A percentile compares a stretch with the other conserved stretches of the same genome.
phyloP scores from a whole-genome alignment of 129 eudicot species.

The Tagetes erecta region DNA sequence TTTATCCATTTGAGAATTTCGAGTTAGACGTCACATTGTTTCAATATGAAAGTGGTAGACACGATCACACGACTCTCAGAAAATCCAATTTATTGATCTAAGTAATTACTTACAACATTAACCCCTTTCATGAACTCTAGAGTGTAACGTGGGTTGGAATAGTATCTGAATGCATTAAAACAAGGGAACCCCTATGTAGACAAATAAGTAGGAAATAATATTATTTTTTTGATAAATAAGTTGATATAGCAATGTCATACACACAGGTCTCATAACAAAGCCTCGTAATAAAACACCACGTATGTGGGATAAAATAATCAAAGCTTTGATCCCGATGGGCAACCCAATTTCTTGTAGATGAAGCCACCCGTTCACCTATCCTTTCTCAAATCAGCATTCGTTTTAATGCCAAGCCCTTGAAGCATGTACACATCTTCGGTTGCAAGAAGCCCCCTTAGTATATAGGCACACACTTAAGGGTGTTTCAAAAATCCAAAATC shows the following conservation, averaged over 20 bases:
- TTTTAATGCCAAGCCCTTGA: constrained; percentile 77
- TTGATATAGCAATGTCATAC: background rate
- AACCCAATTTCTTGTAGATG: constrained; percentile 64
- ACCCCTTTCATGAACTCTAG: no score
- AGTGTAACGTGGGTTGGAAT: no score
- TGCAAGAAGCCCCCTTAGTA: constrained; percentile 93
- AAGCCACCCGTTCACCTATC: constrained; percentile 71
- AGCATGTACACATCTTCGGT: constrained; percentile 97
- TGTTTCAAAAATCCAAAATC: constrained; percentile 27
- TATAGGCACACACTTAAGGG: constrained; percentile 94
- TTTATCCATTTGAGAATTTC: no score
- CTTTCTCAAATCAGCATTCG: constrained; percentile 65
- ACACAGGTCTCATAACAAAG: constrained; percentile 2
- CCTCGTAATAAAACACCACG: background rate
- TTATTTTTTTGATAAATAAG: background rate
- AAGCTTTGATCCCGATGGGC: constrained; percentile 69
- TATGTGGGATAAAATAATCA: background rate
- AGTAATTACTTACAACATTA: no score
- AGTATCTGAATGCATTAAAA: no score
- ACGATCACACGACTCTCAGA: no score
- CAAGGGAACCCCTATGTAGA: background rate
- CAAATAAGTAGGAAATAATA: background rate
- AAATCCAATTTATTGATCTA: no score
- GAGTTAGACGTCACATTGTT: no score
- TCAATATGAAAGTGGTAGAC: no score